Percentiles rank a stretch among this genome's conserved stretches.
phyloP scores from a whole-genome alignment of 257 asterid genomes.

The Nicotiana benthamiana region DNA sequence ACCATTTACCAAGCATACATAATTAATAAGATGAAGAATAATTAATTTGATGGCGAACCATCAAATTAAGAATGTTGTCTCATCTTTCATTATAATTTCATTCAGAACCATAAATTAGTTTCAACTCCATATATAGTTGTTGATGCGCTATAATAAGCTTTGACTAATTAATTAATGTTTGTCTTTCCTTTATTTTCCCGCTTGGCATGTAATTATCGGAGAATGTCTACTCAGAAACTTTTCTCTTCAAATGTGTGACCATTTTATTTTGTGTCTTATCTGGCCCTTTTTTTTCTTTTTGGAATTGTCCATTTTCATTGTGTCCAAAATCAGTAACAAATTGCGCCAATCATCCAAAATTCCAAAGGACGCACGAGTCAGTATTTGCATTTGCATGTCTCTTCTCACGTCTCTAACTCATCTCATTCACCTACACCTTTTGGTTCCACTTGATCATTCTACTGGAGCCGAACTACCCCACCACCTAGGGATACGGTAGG shows the following conservation, averaged over 20 bases:
- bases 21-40: no score
- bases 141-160: no score
- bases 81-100: no score
- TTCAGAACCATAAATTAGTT: no score
- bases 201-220: neutral
- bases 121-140: no score
- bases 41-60: no score
- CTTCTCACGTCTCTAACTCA: neutral
- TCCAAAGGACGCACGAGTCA: neutral
- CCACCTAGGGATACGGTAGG: neutral
- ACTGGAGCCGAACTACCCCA: neutral
- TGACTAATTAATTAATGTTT: no score
- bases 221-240: neutral
- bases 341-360: neutral
- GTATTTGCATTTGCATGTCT: neutral
- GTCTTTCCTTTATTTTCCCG: neutral
- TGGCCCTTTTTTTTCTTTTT: neutral
- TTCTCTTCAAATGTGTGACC: neutral
- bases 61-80: no score
- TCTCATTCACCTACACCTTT: slow-evolving; percentile 7
- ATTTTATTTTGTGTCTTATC: neutral
- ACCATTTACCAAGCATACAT: no score
- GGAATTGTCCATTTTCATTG: slow-evolving; percentile 18
- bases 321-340: slow-evolving; percentile 12
- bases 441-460: slow-evolving; percentile 12